phyloP scores from a whole-genome alignment of 2,329 filamentous ascomycete genomes.

The Aspergillus proliferans region DNA sequence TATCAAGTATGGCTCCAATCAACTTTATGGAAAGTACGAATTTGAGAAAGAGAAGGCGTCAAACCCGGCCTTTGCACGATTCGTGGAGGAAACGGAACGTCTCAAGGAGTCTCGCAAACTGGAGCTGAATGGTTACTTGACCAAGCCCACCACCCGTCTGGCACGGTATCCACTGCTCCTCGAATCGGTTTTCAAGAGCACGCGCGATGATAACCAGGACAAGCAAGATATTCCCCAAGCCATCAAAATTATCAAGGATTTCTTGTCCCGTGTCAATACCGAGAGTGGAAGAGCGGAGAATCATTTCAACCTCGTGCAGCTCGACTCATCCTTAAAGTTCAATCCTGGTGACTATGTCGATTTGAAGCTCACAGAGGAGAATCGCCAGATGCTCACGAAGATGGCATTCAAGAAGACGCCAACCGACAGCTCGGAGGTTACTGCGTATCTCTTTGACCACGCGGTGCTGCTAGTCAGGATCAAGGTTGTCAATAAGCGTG shows the following conservation, averaged over 20 bases:
- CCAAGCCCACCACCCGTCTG: conserved; percentile 91
- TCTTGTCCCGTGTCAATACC: conserved; percentile 80
- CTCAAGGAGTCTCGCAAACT: conserved; percentile 95
- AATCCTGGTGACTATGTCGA: conserved; percentile 85
- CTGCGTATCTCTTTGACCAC: conserved; percentile 93
- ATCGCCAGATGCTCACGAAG: conserved; percentile 89
- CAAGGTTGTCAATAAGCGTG: conserved; percentile 85
- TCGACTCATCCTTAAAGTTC: conserved; percentile 90
- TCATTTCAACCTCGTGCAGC: conserved; percentile 85
- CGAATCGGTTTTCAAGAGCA: conserved; percentile 87
- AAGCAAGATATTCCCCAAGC: conserved; percentile 89
- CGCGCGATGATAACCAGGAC: conserved; percentile 80
- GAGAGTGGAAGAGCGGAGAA: conserved; percentile 98
- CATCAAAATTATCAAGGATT: conserved; percentile 76
- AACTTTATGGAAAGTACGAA: conserved; percentile 93
- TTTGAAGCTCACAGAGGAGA: conserved; percentile 87
- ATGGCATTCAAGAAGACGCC: conserved; percentile 87
- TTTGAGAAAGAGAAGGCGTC: conserved; percentile 91
- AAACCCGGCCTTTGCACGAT: conserved; percentile 78
- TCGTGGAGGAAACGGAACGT: conserved; percentile 93
- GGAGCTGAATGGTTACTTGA: conserved; percentile 94
- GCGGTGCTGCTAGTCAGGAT: conserved; percentile 85
- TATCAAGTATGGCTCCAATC: conserved; percentile 91
- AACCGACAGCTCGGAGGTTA: conserved; percentile 82
- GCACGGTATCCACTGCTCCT: conserved; percentile 88